Evolutionary conservation across 495 filamentous ascomycete species (phyloP).

Genomic region (Thermothielavioides terrestris): DNA sequence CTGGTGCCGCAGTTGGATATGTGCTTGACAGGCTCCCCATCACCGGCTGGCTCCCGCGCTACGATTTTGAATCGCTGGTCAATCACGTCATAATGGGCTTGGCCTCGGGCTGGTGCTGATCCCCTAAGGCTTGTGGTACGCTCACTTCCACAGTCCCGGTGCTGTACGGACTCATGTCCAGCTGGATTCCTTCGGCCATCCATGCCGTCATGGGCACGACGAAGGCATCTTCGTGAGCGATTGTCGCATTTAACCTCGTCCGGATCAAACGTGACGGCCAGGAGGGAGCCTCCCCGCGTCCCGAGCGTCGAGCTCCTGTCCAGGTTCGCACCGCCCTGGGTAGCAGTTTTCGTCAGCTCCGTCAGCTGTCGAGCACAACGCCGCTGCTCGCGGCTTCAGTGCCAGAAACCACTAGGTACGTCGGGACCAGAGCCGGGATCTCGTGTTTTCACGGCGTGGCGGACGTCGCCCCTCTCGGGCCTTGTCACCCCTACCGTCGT

Average conservation of each 20-base stretch:
- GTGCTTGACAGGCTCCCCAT: slow-evolving; percentile 46
- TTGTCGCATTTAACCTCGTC: slow-evolving; percentile 37
- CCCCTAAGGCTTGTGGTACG: slow-evolving; percentile 43
- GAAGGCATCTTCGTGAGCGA: slow-evolving; percentile 39
- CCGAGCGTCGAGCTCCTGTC: slow-evolving; percentile 35
- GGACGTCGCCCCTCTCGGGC: slow-evolving; percentile 42
- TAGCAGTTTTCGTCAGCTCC: slow-evolving; percentile 40
- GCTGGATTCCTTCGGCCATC: slow-evolving; percentile 43
- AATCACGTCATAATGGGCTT: slow-evolving; percentile 44
- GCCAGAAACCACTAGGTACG: slow-evolving; percentile 39
- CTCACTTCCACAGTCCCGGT: slow-evolving; percentile 46
- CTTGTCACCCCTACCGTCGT: slow-evolving; percentile 39
- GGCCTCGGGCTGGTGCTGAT: slow-evolving; percentile 46
- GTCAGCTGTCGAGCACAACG: slow-evolving; percentile 41
- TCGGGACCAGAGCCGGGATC: slow-evolving; percentile 43
- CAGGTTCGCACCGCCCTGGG: slow-evolving; percentile 39
- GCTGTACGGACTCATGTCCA: slow-evolving; percentile 44
- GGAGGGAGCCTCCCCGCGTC: too few relatives aligned
- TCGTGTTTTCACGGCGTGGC: slow-evolving; percentile 40
- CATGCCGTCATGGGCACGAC: slow-evolving; percentile 49
- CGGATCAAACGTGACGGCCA: too few relatives aligned
- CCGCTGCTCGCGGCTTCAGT: slow-evolving; percentile 41
- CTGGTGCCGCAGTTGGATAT: slow-evolving; percentile 36
- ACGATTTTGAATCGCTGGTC: slow-evolving; percentile 39
- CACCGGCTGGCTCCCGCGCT: slow-evolving; percentile 42